These are phyloP conservation scores for Melampsora occidentalis DNA, from an alignment of 1,284 basidiomycete genomes.

Conservation along the genomic window DNA sequence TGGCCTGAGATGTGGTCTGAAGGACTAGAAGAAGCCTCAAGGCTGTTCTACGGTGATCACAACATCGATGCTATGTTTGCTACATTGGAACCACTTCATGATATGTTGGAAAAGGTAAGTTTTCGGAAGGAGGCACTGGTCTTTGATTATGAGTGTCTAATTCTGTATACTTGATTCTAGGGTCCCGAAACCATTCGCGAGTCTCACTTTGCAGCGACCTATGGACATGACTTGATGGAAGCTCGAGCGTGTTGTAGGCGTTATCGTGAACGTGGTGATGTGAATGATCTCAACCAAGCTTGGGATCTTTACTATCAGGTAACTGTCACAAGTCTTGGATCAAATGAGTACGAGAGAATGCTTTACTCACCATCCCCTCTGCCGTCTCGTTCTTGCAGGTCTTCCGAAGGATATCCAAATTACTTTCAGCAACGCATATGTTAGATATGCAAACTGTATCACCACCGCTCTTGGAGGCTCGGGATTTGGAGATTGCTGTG, in stretches of 20 bases:
- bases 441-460: constrained; percentile 98
- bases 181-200: constrained; percentile 92
- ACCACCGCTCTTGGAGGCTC: constrained; percentile 80
- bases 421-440: constrained; percentile 81
- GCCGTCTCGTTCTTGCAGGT: constrained; percentile 60
- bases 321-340: constrained; percentile 35
- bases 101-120: constrained; percentile 80
- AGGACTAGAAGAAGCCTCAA: constrained; percentile 93
- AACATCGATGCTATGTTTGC: constrained; percentile 99
- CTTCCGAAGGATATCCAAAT: constrained; percentile 95
- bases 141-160: background rate
- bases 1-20: constrained; percentile 99
- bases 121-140: background rate
- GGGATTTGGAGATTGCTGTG: constrained; percentile 88
- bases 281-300: constrained; percentile 90
- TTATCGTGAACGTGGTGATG: constrained; percentile 82
- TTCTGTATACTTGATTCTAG: constrained; percentile 55
- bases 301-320: constrained; percentile 97
- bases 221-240: constrained; percentile 87
- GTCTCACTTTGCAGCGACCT: constrained; percentile 90
- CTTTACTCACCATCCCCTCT: constrained; percentile 1
- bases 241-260: constrained; percentile 88
- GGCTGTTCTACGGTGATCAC: constrained; percentile 95
- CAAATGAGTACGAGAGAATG: background rate
- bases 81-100: constrained; percentile 87